These are phyloP conservation scores for Trichoderma reesei DNA, from an alignment of 495 filamentous ascomycete genomes.

Conservation along the genomic window DNA sequence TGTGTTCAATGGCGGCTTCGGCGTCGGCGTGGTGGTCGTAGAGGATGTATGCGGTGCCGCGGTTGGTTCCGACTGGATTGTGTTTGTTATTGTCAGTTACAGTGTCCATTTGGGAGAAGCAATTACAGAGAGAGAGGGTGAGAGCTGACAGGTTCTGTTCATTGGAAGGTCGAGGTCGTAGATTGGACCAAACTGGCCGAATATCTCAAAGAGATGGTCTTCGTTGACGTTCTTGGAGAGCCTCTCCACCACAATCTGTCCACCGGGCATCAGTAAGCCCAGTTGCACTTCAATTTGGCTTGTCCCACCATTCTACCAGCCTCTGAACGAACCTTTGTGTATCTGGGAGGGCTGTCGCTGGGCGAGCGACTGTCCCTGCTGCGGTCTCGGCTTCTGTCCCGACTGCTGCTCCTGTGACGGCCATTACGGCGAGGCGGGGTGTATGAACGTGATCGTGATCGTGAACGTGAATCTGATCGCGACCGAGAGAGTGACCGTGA, in stretches of 20 bases:
- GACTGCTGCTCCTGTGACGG: slow-evolving; percentile 14
- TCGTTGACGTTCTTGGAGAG: slow-evolving; percentile 93
- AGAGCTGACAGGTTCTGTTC: slow-evolving; percentile 65
- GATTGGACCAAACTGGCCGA: slow-evolving; percentile 79
- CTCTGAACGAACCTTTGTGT: slow-evolving; percentile 23
- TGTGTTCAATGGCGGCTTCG: slow-evolving; percentile 83
- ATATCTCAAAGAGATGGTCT: slow-evolving; percentile 82
- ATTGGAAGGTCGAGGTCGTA: slow-evolving; percentile 80
- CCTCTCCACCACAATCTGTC: slow-evolving; percentile 94
- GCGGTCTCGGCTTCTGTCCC: slow-evolving; percentile 11
- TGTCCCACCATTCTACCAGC: not conserved
- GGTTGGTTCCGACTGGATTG: slow-evolving; percentile 83
- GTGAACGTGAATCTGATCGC: no score
- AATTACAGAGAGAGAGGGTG: not conserved
- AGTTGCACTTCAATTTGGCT: slow-evolving; percentile 12
- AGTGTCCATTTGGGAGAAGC: no score
- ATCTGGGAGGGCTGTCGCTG: slow-evolving; percentile 12
- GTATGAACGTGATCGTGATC: slow-evolving; percentile 18
- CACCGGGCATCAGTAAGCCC: slow-evolving; percentile 3
- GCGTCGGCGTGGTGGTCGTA: slow-evolving; percentile 70
- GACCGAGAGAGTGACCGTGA: no score
- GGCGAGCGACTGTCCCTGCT: not conserved
- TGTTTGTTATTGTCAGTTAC: no score
- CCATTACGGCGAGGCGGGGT: slow-evolving; percentile 24
- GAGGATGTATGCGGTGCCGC: slow-evolving; percentile 89